phyloP scores from a whole-genome alignment of 2,329 filamentous ascomycete genomes.

The Metarhizium brunneum region DNA sequence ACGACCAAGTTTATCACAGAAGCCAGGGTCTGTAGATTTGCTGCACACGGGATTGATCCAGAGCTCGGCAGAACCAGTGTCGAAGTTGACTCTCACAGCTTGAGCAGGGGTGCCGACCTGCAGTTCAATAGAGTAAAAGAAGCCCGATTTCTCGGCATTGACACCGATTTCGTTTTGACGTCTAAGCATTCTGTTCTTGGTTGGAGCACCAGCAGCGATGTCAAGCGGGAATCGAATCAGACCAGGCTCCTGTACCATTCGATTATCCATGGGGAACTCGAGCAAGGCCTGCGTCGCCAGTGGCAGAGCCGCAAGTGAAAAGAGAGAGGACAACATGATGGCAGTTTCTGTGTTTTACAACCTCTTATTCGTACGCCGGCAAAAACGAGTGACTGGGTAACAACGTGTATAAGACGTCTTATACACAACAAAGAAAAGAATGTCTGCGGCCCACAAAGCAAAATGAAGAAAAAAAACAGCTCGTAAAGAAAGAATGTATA shows the following conservation, averaged over 20 bases:
- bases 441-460: not conserved
- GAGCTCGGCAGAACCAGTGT: slow-evolving; percentile 31
- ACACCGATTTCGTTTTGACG: slow-evolving; percentile 19
- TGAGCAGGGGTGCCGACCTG: slow-evolving; percentile 28
- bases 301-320: slow-evolving; percentile 19
- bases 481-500: not conserved
- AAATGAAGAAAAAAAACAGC: not conserved
- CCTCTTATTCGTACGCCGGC: slow-evolving; percentile 8
- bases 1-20: slow-evolving; percentile 20
- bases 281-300: slow-evolving; percentile 14
- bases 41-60: slow-evolving; percentile 33
- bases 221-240: slow-evolving; percentile 20
- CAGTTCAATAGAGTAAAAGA: slow-evolving; percentile 30
- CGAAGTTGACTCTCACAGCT: slow-evolving; percentile 28
- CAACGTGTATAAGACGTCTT: not conserved
- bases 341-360: not conserved
- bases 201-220: slow-evolving; percentile 17
- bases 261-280: slow-evolving; percentile 13
- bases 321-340: slow-evolving; percentile 21
- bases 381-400: slow-evolving; percentile 17
- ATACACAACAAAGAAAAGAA: slow-evolving; percentile 2
- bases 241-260: slow-evolving; percentile 14
- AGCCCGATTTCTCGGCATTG: slow-evolving; percentile 18
- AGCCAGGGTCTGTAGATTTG: slow-evolving; percentile 16
- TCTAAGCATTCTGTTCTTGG: slow-evolving; percentile 17